Evolutionary conservation across 495 filamentous ascomycete genomes (phyloP), one percentile per base, ranked within the genome.

Genomic region (Neurospora africana): DNA sequence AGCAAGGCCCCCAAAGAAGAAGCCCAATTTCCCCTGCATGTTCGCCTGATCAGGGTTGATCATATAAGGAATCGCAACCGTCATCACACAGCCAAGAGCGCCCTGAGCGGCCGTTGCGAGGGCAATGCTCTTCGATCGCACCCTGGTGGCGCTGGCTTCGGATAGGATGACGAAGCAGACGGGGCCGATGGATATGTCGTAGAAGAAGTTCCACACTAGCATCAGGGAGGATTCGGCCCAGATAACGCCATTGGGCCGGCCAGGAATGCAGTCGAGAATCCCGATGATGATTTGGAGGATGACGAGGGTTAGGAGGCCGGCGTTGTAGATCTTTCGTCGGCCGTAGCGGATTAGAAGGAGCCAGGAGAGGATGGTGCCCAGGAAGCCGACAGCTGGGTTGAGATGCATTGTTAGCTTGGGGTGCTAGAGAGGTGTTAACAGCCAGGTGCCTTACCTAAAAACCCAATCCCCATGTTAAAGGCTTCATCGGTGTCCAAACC

Each of bases 11-110:
- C 86, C 89, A 76, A 89, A 92, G 76, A 91, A 88, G 75, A 91
- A 92, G 0, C 89, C 90, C 0, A 90, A 80, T 76, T 92, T 91
- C 2, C 89, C 89, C 69, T 85, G 83, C 81, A 89, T 81, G 72
- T 91, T 87, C 30, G 84, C 89, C 35, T 88, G 81, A 67, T 89
- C 86, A 1, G 88, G 87, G 73, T 91, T 91, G 61, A 92, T 85
- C 85, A 91, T 86, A 72, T 91, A 90, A 0, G 89, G 88, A 68
- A 90, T 88, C 0, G 86, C 86, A 15, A 92, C 84, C 6, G 87
- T 89, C 81, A 89, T 89, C 11, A 84, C 80, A 53, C 90, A 89
- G 1, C 87, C 87, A 41, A 89, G 78, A 0, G 89, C 73, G 0
- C 86, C 85, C 71, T 92, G 88, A 0, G 84, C 81, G 8, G 87